These are phyloP conservation scores for Trypanosoma lewisi DNA, from an alignment of 208 protist species.

Conservation along the genomic window DNA sequence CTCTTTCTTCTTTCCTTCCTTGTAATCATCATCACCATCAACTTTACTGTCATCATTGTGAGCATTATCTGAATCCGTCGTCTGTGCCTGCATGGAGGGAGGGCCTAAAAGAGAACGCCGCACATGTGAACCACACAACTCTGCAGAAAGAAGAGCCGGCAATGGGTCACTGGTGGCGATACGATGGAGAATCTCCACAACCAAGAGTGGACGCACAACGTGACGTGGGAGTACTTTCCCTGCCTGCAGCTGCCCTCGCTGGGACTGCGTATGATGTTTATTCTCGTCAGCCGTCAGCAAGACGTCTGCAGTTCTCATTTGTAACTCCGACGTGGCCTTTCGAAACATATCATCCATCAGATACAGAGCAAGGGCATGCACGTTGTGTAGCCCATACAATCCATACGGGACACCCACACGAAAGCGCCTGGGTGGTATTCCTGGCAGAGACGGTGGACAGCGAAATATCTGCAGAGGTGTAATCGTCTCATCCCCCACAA, in stretches of 20 bases:
- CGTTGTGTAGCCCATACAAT: constrained; percentile 40
- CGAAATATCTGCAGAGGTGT: constrained; percentile 56
- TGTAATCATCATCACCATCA: constrained; percentile 1
- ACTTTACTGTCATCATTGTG: neutral
- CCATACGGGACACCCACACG: constrained; percentile 53
- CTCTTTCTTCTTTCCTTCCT: too few species aligned
- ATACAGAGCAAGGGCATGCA: constrained; percentile 72
- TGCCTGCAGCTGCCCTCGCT: constrained; percentile 9
- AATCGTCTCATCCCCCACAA: constrained; percentile 24
- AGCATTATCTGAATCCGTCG: too few species aligned
- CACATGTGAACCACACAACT: neutral
- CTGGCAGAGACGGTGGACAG: constrained; percentile 73
- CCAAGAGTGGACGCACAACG: constrained; percentile 43
- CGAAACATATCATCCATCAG: constrained; percentile 54
- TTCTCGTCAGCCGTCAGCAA: neutral
- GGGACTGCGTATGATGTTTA: neutral
- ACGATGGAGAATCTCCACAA: constrained; percentile 61
- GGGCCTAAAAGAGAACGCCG: neutral
- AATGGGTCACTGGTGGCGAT: constrained; percentile 38
- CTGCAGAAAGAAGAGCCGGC: constrained; percentile 10
- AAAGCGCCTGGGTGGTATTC: constrained; percentile 53
- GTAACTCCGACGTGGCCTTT: constrained; percentile 30
- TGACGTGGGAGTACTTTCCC: constrained; percentile 24
- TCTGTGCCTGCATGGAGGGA: too few species aligned
- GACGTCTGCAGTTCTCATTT: neutral